Evolutionary conservation across 306 rosid genomes (phyloP).

Genomic region (Casuarina equisetifolia): DNA sequence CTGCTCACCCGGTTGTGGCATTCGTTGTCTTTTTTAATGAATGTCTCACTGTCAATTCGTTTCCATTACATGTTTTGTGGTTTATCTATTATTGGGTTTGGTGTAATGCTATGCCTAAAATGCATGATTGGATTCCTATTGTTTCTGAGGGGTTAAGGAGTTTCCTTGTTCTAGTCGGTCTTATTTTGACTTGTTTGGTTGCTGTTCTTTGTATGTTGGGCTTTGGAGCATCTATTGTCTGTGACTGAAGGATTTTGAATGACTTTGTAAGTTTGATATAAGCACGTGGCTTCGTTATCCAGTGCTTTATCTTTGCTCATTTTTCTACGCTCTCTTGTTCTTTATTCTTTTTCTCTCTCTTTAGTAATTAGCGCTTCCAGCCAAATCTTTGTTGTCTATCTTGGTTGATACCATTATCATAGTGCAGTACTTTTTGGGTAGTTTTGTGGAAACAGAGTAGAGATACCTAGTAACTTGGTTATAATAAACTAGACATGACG

Average conservation of each 20-base stretch:
- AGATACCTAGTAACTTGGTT: neutral
- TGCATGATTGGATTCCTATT: neutral
- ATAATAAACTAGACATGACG: neutral
- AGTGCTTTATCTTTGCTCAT: neutral
- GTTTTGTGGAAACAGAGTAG: neutral
- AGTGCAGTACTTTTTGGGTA: neutral
- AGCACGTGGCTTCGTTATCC: neutral
- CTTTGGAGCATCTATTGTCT: neutral
- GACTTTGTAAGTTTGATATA: neutral
- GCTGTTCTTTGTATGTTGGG: neutral
- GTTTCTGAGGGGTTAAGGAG: neutral
- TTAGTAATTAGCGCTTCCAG: neutral
- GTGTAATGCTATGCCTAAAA: neutral
- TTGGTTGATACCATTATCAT: neutral
- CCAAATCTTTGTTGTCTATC: neutral
- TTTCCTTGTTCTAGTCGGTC: neutral
- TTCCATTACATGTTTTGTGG: neutral
- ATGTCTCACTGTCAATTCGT: neutral
- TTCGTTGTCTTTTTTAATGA: neutral
- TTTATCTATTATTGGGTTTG: neutral
- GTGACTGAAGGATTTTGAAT: neutral
- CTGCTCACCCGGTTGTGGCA: neutral
- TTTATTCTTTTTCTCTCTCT: neutral
- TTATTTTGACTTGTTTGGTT: neutral
- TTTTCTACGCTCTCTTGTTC: neutral